Percentiles rank a stretch among this genome's conserved stretches.
Conservation (phyloP, 1,139 yeast species). For the Debaryomyces sp. region DNA sequence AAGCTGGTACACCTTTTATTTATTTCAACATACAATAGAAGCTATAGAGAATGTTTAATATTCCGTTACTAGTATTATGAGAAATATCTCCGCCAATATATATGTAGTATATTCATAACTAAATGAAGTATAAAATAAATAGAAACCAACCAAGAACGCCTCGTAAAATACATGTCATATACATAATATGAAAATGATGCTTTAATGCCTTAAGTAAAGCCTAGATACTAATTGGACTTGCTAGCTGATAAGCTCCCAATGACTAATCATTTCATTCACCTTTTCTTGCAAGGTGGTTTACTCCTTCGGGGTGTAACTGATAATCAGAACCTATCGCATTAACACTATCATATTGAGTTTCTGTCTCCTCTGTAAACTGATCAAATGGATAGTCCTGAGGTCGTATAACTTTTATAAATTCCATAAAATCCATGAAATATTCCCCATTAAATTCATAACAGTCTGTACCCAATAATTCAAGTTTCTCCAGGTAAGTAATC, state of each 20-base stretch:
- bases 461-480: constrained; percentile 54
- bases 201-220: not conserved
- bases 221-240: not conserved
- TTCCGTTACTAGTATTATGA: not conserved
- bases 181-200: not conserved
- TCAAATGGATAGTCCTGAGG: constrained; percentile 43
- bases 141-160: not conserved
- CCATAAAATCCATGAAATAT: constrained; percentile 49
- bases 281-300: constrained; percentile 13
- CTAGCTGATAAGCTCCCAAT: not conserved
- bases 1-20: not conserved
- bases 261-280: constrained; percentile 6
- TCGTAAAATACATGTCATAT: not conserved
- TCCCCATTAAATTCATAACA: constrained; percentile 56
- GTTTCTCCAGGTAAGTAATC: constrained; percentile 26
- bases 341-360: constrained; percentile 6
- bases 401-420: constrained; percentile 43
- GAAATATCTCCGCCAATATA: not conserved
- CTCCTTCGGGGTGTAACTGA: constrained; percentile 19
- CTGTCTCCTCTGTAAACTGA: constrained; percentile 10
- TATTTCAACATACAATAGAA: not conserved
- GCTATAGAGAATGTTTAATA: not conserved
- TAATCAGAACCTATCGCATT: constrained; percentile 19
- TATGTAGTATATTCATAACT: not conserved
- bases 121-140: not conserved